Conservation (phyloP, 1,139 yeast species). For the Sugiyamaella japonica region DNA sequence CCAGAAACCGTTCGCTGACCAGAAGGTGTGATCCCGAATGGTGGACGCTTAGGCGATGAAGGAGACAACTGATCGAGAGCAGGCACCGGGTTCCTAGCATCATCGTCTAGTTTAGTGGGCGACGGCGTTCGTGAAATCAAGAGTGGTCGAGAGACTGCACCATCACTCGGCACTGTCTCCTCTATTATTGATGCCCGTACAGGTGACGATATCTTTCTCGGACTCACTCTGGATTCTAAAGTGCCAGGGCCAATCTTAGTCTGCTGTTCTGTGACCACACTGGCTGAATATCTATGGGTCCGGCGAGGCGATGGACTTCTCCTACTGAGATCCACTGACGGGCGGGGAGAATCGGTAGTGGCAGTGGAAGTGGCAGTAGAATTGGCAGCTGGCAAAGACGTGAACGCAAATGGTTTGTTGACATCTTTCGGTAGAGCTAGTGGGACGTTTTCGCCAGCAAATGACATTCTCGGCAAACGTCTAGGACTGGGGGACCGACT, state of each 20-base stretch:
- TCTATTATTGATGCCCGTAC: conserved; percentile 16
- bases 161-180: neutral
- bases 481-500: conserved; percentile 13
- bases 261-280: conserved; percentile 5
- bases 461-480: neutral
- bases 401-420: conserved; percentile 1
- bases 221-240: conserved; percentile 14
- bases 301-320: conserved; percentile 15
- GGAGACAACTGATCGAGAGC: neutral
- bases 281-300: conserved; percentile 15
- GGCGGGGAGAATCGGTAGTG: too few species aligned
- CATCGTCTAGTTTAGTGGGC: conserved; percentile 3
- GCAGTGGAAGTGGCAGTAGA: too few species aligned
- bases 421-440: neutral
- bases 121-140: conserved; percentile 6
- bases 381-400: neutral
- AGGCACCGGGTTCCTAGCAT: too few species aligned
- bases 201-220: conserved; percentile 20
- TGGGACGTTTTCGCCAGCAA: neutral
- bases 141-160: neutral
- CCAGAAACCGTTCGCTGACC: conserved; percentile 16
- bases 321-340: neutral
- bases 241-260: neutral
- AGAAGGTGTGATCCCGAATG: neutral
- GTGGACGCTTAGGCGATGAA: neutral